Conservation (phyloP, 768 basidiomycete genomes). For the Amyloporia xantha region DNA sequence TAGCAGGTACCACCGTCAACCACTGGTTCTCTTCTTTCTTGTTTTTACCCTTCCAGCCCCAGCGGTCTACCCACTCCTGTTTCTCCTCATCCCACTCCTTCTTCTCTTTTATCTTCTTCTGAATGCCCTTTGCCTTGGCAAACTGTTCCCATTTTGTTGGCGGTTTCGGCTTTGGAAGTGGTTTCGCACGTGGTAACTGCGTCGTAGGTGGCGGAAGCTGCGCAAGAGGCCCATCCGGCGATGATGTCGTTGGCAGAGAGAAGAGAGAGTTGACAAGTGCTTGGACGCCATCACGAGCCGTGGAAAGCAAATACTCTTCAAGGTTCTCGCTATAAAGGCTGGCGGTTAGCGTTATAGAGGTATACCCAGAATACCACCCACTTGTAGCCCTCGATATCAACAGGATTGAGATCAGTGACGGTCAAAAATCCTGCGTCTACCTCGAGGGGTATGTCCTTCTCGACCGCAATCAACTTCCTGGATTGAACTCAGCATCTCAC, state of each 20-base stretch:
- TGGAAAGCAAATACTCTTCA: constrained; percentile 72
- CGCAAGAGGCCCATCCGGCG: constrained; percentile 77
- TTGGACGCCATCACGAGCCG: constrained; percentile 80
- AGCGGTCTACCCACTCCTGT: constrained; percentile 87
- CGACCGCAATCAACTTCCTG: constrained; percentile 63
- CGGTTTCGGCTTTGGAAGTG: constrained; percentile 86
- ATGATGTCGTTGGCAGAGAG: constrained; percentile 67
- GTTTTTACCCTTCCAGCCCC: constrained; percentile 89
- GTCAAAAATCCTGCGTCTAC: constrained; percentile 80
- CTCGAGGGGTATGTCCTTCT: constrained; percentile 74
- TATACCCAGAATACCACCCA: constrained; percentile 36
- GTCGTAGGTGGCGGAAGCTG: constrained; percentile 74
- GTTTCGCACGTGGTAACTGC: constrained; percentile 83
- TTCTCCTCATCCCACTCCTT: constrained; percentile 91
- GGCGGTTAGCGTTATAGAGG: too few relatives aligned
- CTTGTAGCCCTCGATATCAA: constrained; percentile 82
- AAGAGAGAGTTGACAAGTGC: constrained; percentile 75
- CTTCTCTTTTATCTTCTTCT: constrained; percentile 68
- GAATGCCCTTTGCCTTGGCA: constrained; percentile 90
- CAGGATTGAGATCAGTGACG: constrained; percentile 82
- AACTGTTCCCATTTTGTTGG: constrained; percentile 97
- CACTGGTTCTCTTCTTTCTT: constrained; percentile 82
- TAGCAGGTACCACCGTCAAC: constrained; percentile 83
- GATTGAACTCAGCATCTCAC: background rate
- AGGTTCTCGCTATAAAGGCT: constrained; percentile 62